These are phyloP conservation scores for Geoglossum cookeanum DNA, from an alignment of 2,329 filamentous ascomycete genomes.

Conservation along the genomic window DNA sequence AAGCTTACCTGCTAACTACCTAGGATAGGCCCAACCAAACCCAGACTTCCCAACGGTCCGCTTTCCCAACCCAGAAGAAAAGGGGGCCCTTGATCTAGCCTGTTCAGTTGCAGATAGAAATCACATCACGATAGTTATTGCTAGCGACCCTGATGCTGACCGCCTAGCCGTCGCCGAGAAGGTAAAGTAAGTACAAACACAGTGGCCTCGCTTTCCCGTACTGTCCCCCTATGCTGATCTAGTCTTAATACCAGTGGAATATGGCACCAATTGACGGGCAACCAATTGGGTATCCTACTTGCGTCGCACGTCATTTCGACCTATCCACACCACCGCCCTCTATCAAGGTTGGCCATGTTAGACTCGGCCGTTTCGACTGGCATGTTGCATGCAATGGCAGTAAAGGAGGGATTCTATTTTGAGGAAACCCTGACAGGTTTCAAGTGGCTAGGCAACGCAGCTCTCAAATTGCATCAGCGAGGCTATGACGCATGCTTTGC, in stretches of 20 bases:
- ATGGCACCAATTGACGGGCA: conserved; percentile 46
- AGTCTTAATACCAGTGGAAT: conserved; percentile 18
- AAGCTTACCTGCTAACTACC: neutral
- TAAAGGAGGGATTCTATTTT: conserved; percentile 34
- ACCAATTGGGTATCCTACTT: conserved; percentile 41
- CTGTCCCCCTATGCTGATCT: neutral
- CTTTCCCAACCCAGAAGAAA: conserved; percentile 47
- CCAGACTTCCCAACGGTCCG: conserved; percentile 44
- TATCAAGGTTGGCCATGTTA: conserved; percentile 32
- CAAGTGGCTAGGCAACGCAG: conserved; percentile 47
- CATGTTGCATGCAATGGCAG: conserved; percentile 40
- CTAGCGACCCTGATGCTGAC: conserved; percentile 47
- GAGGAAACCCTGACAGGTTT: conserved; percentile 45
- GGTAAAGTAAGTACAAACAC: conserved; percentile 21
- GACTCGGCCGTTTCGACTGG: conserved; percentile 44
- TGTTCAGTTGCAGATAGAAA: conserved; percentile 33
- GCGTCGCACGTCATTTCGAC: conserved; percentile 35
- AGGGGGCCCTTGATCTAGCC: conserved; percentile 39
- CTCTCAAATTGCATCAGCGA: conserved; percentile 28
- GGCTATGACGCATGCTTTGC: conserved; percentile 36
- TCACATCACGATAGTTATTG: conserved; percentile 33
- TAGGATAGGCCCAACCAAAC: conserved; percentile 31
- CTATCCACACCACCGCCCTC: conserved; percentile 16
- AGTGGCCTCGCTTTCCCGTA: neutral
- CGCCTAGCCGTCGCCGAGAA: conserved; percentile 42